Percentiles rank a stretch among this genome's conserved stretches.
Conservation (phyloP, 306 rosid genomes). For the Ziziphus jujuba region DNA sequence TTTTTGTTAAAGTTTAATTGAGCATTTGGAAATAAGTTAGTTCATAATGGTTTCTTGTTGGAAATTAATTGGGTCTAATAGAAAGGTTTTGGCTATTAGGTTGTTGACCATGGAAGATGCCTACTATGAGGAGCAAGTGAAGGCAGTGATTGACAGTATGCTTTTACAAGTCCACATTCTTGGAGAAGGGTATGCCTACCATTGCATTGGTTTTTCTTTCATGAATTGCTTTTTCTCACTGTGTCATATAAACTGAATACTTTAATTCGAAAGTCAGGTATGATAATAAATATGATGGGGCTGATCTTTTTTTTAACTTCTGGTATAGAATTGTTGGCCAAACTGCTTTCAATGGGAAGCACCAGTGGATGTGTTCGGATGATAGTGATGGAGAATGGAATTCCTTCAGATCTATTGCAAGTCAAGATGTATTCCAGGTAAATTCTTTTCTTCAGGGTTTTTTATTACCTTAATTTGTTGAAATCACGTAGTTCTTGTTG, state of each 20-base stretch:
- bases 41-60: constrained; percentile 5
- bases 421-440: constrained; percentile 44
- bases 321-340: constrained; percentile 61
- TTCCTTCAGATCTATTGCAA: constrained; percentile 25
- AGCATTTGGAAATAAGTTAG: not conserved
- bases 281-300: constrained; percentile 2
- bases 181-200: constrained; percentile 72
- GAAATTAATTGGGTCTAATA: constrained; percentile 27
- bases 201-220: not conserved
- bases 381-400: constrained; percentile 36
- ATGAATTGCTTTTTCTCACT: not conserved
- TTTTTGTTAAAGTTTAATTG: constrained; percentile 8
- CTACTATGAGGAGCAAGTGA: constrained; percentile 58
- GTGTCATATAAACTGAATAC: not conserved
- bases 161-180: constrained; percentile 58
- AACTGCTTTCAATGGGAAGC: constrained; percentile 71
- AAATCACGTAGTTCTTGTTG: not conserved
- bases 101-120: constrained; percentile 70
- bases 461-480: constrained; percentile 2
- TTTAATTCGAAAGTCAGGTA: not conserved
- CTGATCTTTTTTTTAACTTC: constrained; percentile 24
- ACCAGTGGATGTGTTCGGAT: constrained; percentile 68
- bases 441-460: constrained; percentile 3
- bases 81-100: constrained; percentile 36
- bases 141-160: constrained; percentile 42